These are phyloP conservation scores for Exophiala spinifera DNA, from an alignment of 2,329 filamentous ascomycete genomes.

Conservation along the genomic window DNA sequence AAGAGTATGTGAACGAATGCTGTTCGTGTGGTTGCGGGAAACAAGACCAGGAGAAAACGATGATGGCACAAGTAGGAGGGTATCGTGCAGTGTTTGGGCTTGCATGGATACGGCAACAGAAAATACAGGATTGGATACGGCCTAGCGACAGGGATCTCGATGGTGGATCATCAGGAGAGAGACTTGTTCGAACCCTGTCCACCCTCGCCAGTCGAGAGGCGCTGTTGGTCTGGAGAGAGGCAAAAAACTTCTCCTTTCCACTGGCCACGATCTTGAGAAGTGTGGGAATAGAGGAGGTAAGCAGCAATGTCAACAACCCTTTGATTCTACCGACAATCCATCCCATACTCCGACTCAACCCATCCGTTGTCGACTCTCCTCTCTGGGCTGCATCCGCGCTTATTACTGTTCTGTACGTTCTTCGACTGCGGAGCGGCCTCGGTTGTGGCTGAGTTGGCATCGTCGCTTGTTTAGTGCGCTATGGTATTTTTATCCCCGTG, in stretches of 20 bases:
- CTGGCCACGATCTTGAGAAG: too few species aligned
- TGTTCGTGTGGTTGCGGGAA: background rate
- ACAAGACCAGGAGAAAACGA: background rate
- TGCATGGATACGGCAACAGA: conserved; percentile 1
- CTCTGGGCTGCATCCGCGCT: conserved; percentile 4
- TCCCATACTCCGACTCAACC: too few species aligned
- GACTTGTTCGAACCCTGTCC: too few species aligned
- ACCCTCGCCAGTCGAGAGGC: background rate
- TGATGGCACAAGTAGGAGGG: background rate
- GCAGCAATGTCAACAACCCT: too few species aligned
- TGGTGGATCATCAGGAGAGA: conserved; percentile 3
- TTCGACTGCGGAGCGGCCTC: conserved; percentile 7
- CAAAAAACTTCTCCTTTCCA: too few species aligned
- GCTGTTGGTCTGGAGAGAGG: too few species aligned
- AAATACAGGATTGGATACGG: background rate
- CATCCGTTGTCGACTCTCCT: background rate
- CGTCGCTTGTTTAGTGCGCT: background rate
- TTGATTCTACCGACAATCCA: too few species aligned
- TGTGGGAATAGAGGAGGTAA: too few species aligned
- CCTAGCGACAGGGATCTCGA: background rate
- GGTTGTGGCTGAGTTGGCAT: conserved; percentile 12
- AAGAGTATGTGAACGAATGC: background rate
- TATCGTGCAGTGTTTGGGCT: background rate
- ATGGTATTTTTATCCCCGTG: conserved; percentile 9
- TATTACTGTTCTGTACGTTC: background rate